Evolutionary conservation across 768 basidiomycete species (phyloP), one percentile per base, ranked within the genome.

Genomic region (Lentinula sp.): DNA sequence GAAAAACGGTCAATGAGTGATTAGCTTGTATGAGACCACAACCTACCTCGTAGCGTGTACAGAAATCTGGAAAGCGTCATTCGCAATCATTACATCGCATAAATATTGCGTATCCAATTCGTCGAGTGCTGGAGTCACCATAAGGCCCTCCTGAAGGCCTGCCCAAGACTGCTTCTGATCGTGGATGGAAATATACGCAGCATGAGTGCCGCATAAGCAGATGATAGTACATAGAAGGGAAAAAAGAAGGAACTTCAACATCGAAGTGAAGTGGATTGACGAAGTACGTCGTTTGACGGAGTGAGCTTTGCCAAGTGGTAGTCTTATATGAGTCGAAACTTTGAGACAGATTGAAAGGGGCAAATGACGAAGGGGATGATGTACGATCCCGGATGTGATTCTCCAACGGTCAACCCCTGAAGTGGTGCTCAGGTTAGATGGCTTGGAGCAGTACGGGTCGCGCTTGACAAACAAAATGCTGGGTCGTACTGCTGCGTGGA

Each of bases 51-150:
- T 42, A 28, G 55, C 23, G 15, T 45, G 55, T 10, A 56, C 55
- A 8, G 37, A 23, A 28, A 56, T 43, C 55, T 56, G 55, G 15
- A 56, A 56, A 8, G 21, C 40, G 3, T 56, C 55, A 15, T 56
- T 28, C 13, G n/a, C 55, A 28, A 56, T 56, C 55, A 16, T 56
- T 23, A 56, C 55, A 56, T 56, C 55, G 55, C 55, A 56, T 18
- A 56, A 15, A 43, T 45, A 43, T 11, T 56, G 55, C 23, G 55
- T 43, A 7, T 56, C 55, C 11, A 23, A 18, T 28, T 56, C 55
- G 23, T 56, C 40, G 32, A 42, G 23, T 15, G 40, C 13, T 42
- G 55, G 40, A 7, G 40, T 13, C 13, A 56, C 10, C 18, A 56
- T 28, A 2, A 56, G 8, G 23, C 55, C 55, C 40, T 56, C 55